Conservation (phyloP, 2,329 filamentous ascomycete genomes). For the Tolypocladium paradoxum region DNA sequence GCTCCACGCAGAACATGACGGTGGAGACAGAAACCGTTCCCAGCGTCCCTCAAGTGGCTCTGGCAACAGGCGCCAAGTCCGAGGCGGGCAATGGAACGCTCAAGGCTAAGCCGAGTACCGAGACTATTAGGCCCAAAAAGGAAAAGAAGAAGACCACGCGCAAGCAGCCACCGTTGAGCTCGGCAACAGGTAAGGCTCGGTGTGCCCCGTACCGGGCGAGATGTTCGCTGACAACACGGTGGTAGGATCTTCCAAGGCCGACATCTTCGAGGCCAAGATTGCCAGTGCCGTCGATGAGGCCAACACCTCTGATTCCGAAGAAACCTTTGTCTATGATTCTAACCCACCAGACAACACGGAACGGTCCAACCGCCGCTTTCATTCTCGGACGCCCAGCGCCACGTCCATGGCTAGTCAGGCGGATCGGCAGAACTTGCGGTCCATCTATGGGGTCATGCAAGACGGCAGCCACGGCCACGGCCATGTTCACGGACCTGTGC, state of each 20-base stretch:
- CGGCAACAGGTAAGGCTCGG: constrained; percentile 56
- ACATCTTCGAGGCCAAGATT: constrained; percentile 96
- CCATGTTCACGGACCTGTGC: constrained; percentile 15
- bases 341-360: constrained; percentile 67
- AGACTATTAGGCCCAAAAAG: constrained; percentile 90
- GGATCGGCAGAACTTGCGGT: constrained; percentile 48
- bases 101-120: constrained; percentile 79
- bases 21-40: constrained; percentile 95
- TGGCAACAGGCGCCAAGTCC: constrained; percentile 54
- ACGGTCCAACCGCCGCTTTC: constrained; percentile 58
- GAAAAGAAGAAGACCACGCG: constrained; percentile 73
- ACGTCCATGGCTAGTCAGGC: constrained; percentile 70
- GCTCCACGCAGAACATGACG: constrained; percentile 82
- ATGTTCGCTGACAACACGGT: background rate
- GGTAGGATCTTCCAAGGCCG: constrained; percentile 82
- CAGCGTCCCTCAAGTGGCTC: constrained; percentile 74
- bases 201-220: background rate
- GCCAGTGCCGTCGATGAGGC: constrained; percentile 93
- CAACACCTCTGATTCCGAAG: constrained; percentile 92
- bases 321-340: constrained; percentile 98
- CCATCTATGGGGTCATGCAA: constrained; percentile 59
- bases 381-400: constrained; percentile 89
- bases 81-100: constrained; percentile 61
- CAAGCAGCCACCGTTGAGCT: constrained; percentile 61
- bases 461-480: constrained; percentile 26